Evolutionary conservation across 805 yeast species (phyloP), one percentile per base, ranked within the genome.

Genomic region (Candida arabinofermentans): DNA sequence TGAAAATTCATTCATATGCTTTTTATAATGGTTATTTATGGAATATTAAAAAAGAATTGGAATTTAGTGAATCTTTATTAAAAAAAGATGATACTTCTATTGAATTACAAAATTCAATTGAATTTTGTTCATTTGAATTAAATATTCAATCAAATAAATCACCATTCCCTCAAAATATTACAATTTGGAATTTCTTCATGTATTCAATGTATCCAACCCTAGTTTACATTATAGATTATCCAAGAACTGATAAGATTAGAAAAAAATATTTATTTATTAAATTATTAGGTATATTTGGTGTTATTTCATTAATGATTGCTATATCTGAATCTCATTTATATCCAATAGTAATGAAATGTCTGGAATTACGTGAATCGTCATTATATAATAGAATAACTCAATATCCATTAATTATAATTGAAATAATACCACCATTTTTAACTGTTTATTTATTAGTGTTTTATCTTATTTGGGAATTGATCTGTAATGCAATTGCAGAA

Each of bases 1-100:
- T 93, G 99, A 93, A 93, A 60, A 83, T 84, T 79, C 98, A 93
- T 61, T 89, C 98, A 2, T 93, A 82, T 59, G 87, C 87, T 2
- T 89, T 86, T 56, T 93, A 81, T 66, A 90, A 90, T 57, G 99
- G 98, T 0, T 88, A 91, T 59, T 66, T 93, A 44, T 86, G 95
- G 89, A 65, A 61, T 26, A 76, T 83, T 34, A 54, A 60, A 18
- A 62, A 67, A 13, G 91, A 86, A 55, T 64, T 83, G 34, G 52
- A 68, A 3, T 73, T 69, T 43, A 75, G 86, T 0, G 65, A 65
- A 41, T 54, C 46, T 3, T 71, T 71, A 36, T 51, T 79, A 33
- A 66, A 69, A 16, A 69, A 70, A 38, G 61, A 69, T 5, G 48
- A 54, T 6, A 47, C 58, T 6, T 54, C 58, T 24, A 63, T 65